Evolutionary conservation across 139 green algal genomes (phyloP).

Genomic region (Pleodorina starrii): DNA sequence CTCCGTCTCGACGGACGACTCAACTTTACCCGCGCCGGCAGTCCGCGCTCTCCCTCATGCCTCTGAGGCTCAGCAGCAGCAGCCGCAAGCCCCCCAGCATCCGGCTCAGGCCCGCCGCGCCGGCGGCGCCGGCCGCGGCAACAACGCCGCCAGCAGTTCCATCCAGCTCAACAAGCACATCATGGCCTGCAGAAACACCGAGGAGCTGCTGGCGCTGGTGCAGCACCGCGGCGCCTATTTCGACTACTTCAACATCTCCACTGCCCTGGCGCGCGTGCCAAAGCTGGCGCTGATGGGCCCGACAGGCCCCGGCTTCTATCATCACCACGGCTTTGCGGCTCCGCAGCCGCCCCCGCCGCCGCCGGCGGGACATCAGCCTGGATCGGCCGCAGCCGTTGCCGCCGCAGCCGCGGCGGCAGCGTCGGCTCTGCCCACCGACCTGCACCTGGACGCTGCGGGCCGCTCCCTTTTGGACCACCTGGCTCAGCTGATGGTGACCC

Average conservation of each 20-base stretch:
- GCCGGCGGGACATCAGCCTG: background rate
- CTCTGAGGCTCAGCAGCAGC: background rate
- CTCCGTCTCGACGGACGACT: background rate
- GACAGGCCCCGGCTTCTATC: background rate
- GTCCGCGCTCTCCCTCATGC: background rate
- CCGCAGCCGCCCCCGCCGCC: background rate
- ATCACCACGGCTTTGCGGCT: background rate
- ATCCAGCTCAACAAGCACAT: constrained; percentile 66
- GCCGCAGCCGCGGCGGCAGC: background rate
- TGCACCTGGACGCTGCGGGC: constrained; percentile 55
- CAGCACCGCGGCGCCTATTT: constrained; percentile 61
- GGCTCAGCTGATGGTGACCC: constrained; percentile 45
- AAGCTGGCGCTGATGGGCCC: constrained; percentile 65
- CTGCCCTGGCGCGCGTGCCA: constrained; percentile 76
- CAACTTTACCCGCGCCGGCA: background rate
- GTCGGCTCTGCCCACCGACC: constrained; percentile 9
- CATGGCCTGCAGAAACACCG: constrained; percentile 49
- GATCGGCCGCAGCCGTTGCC: background rate
- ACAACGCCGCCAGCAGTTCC: background rate
- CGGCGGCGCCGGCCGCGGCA: background rate
- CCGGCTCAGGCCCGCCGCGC: background rate
- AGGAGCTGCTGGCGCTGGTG: constrained; percentile 70
- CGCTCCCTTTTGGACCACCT: constrained; percentile 63
- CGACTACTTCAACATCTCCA: constrained; percentile 82
- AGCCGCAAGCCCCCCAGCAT: background rate